phyloP scores from a whole-genome alignment of 805 yeast species.

The Saturnispora zaruensis region DNA sequence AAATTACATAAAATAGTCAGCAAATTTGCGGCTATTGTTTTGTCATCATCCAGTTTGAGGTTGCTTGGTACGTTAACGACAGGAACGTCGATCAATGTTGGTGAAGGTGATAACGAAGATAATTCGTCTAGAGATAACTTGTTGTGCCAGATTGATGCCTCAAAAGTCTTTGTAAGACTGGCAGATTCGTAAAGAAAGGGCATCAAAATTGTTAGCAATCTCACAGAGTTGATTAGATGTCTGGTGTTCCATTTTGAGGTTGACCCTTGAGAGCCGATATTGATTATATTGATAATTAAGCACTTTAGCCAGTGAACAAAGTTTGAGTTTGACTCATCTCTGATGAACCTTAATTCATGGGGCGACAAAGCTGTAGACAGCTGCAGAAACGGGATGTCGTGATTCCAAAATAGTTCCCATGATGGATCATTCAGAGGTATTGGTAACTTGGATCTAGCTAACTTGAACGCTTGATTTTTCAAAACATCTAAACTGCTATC shows the following conservation, averaged over 20 bases:
- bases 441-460: conserved; percentile 24
- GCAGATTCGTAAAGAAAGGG: conserved; percentile 60
- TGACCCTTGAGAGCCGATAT: conserved; percentile 16
- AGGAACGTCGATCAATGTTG: neutral
- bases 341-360: conserved; percentile 48
- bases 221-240: conserved; percentile 50
- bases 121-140: neutral
- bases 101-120: neutral
- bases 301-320: conserved; percentile 45
- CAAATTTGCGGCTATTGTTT: conserved; percentile 33
- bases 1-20: conserved; percentile 34
- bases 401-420: conserved; percentile 39
- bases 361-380: conserved; percentile 49
- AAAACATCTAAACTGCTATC: neutral
- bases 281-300: conserved; percentile 28
- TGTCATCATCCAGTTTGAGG: neutral
- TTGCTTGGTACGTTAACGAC: neutral
- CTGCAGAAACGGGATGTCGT: conserved; percentile 46
- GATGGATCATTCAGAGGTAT: conserved; percentile 2
- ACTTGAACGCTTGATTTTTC: neutral
- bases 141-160: conserved; percentile 35
- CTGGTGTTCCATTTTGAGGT: conserved; percentile 20
- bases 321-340: conserved; percentile 50
- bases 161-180: conserved; percentile 26
- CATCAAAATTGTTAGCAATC: conserved; percentile 54